A percentile compares a stretch with the other conserved stretches of the same genome.
These are phyloP conservation scores for Herpetomonas tarakana DNA, from an alignment of 208 protist genomes.

Conservation along the genomic window DNA sequence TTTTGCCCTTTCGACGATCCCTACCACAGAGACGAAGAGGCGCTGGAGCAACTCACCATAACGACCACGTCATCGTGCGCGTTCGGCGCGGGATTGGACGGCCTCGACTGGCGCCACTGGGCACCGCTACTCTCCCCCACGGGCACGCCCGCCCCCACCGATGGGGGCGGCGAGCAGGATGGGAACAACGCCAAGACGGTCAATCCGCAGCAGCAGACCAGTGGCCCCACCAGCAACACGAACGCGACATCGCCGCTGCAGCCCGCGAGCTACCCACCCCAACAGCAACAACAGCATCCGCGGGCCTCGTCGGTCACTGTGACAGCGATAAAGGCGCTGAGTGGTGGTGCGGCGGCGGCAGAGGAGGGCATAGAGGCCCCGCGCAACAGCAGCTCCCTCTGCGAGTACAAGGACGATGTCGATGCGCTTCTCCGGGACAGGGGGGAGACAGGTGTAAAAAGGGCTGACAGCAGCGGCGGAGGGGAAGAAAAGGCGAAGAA, in stretches of 20 bases:
- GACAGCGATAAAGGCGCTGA: slow-evolving; percentile 6
- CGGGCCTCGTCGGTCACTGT: neutral
- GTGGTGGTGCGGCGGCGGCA: too few relatives aligned
- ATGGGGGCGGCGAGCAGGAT: neutral
- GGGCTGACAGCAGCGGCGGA: neutral
- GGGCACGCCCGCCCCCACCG: neutral
- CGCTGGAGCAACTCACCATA: slow-evolving; percentile 46
- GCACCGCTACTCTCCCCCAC: slow-evolving; percentile 15
- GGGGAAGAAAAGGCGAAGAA: neutral
- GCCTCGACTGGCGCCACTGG: slow-evolving; percentile 26
- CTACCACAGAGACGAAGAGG: slow-evolving; percentile 53
- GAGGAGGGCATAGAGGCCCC: neutral
- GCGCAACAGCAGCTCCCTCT: neutral
- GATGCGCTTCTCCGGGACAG: neutral
- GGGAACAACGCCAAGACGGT: neutral
- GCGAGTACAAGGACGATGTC: slow-evolving; percentile 3
- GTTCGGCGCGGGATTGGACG: slow-evolving; percentile 38
- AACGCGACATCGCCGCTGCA: neutral
- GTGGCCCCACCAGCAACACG: neutral
- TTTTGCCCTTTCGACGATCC: slow-evolving; percentile 32
- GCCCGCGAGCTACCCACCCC: slow-evolving; percentile 6
- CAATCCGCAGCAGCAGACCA: too few relatives aligned
- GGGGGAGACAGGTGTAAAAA: neutral
- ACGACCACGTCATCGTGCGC: slow-evolving; percentile 51
- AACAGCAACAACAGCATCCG: too few relatives aligned